Conservation (phyloP, 1,284 basidiomycete species). For the Apiotrichum brassicae region DNA sequence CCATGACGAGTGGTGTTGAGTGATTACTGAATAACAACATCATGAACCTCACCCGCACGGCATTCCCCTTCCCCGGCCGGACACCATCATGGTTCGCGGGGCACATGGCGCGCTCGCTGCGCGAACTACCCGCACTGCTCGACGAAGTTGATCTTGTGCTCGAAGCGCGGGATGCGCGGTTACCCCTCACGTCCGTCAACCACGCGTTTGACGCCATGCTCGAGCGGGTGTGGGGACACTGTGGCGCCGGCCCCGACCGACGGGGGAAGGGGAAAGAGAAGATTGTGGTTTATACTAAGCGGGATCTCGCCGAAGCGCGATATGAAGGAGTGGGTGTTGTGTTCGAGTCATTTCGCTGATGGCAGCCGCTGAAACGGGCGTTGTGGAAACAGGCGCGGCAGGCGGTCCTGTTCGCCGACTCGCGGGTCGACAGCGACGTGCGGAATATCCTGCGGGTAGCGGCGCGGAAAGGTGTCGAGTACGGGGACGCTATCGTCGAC, state of each 20-base stretch:
- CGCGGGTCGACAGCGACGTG: conserved; percentile 48
- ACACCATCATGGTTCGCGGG: conserved; percentile 95
- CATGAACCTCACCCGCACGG: conserved; percentile 4
- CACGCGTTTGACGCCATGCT: conserved; percentile 66
- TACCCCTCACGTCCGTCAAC: conserved; percentile 92
- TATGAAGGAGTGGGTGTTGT: conserved; percentile 64
- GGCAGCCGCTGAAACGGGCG: conserved; percentile 48
- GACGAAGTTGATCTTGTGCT: conserved; percentile 83
- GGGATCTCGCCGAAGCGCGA: conserved; percentile 78
- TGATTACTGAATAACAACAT: too few relatives aligned
- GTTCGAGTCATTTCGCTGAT: neutral
- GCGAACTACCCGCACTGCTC: conserved; percentile 67
- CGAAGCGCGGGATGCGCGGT: conserved; percentile 84
- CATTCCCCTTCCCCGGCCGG: conserved; percentile 47
- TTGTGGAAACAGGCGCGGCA: conserved; percentile 48
- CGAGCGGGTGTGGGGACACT: conserved; percentile 31
- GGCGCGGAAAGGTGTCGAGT: conserved; percentile 17
- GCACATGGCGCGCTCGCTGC: conserved; percentile 87
- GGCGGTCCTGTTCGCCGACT: conserved; percentile 52
- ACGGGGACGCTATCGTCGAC: conserved; percentile 48
- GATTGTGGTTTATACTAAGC: conserved; percentile 87
- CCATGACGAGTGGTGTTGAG: too few relatives aligned
- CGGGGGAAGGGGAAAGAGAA: conserved; percentile 55
- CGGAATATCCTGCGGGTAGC: conserved; percentile 47
- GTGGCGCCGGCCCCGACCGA: conserved; percentile 29